phyloP scores from a whole-genome alignment of 768 basidiomycete genomes.

The Lactarius sp. region DNA sequence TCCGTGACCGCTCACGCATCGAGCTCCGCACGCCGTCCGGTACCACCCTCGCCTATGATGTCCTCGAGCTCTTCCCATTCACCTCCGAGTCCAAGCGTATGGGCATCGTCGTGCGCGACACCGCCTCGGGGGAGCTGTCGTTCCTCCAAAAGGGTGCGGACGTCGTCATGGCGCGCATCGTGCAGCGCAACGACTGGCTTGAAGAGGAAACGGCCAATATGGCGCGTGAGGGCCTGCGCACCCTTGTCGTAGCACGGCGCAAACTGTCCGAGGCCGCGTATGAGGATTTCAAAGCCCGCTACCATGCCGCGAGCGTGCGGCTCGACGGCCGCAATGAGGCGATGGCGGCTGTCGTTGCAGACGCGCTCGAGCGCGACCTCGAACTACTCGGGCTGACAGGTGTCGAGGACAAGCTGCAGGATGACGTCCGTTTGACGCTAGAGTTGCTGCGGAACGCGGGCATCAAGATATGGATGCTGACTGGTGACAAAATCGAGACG shows the following conservation, averaged over 20 bases:
- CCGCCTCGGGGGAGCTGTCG: conserved; percentile 65
- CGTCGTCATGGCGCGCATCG: conserved; percentile 94
- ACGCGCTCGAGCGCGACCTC: conserved; percentile 81
- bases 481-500: conserved; percentile 98
- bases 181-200: conserved; percentile 96
- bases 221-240: conserved; percentile 93
- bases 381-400: conserved; percentile 93
- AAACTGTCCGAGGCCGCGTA: conserved; percentile 65
- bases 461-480: conserved; percentile 99
- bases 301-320: conserved; percentile 74
- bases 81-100: conserved; percentile 98
- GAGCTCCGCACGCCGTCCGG: conserved; percentile 72
- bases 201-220: conserved; percentile 99
- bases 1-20: conserved; percentile 89
- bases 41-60: conserved; percentile 62
- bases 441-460: conserved; percentile 93
- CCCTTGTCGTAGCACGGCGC: conserved; percentile 88
- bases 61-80: conserved; percentile 96
- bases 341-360: conserved; percentile 66
- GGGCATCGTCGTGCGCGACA: conserved; percentile 92
- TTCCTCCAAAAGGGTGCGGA: conserved; percentile 98
- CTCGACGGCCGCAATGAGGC: conserved; percentile 79
- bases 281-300: conserved; percentile 60
- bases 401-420: conserved; percentile 98
- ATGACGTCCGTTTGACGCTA: conserved; percentile 90